These are phyloP conservation scores for Pseudocercospora ulei DNA, from an alignment of 2,329 filamentous ascomycete genomes.

Conservation along the genomic window DNA sequence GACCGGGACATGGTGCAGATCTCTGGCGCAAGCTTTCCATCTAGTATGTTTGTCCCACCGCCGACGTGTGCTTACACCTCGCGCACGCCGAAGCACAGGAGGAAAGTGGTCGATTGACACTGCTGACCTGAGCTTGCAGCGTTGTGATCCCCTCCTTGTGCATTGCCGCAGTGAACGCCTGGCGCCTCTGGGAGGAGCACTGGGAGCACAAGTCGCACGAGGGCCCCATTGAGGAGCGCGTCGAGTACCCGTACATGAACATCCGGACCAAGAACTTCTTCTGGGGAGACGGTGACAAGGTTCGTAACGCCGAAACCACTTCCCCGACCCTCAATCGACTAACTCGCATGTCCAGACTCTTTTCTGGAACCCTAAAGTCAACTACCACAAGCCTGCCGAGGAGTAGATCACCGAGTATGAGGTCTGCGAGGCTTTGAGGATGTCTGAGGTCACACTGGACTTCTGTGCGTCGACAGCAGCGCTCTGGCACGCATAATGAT, in stretches of 20 bases:
- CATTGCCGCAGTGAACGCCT: constrained; percentile 70
- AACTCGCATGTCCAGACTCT: constrained; percentile 35
- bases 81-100: neutral
- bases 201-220: constrained; percentile 91
- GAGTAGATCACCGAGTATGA: neutral
- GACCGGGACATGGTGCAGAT: constrained; percentile 45
- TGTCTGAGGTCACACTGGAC: neutral
- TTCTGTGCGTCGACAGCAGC: constrained; percentile 1
- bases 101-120: too few species aligned
- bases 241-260: constrained; percentile 96
- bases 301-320: constrained; percentile 35
- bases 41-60: constrained; percentile 58
- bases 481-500: neutral
- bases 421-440: too few species aligned
- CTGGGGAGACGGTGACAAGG: constrained; percentile 95
- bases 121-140: constrained; percentile 22
- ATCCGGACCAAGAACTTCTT: constrained; percentile 91
- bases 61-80: constrained; percentile 4
- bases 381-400: constrained; percentile 58
- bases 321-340: constrained; percentile 4
- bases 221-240: constrained; percentile 77
- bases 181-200: constrained; percentile 85
- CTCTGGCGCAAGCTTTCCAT: constrained; percentile 93
- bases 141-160: constrained; percentile 63
- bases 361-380: constrained; percentile 85